Evolutionary conservation across 192 early-diverging fungal genomes (phyloP).

Genomic region (Coemansia sp.): DNA sequence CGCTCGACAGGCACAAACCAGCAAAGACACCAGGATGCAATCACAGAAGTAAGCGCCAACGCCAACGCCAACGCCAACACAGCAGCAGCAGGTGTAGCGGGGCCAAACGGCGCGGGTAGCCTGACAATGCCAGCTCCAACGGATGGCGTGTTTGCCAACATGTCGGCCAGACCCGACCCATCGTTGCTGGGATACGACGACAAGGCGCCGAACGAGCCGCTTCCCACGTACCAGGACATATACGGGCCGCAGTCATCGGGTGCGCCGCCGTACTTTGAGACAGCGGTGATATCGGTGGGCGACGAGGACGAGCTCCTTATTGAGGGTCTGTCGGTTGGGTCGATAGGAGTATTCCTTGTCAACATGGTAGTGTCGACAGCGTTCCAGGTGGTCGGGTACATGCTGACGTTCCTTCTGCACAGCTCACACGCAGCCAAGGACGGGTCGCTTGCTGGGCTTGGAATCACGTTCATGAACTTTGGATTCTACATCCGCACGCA

Average conservation of each 20-base stretch:
- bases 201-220: slow-evolving; percentile 42
- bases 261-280: slow-evolving; percentile 76
- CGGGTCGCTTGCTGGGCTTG: slow-evolving; percentile 76
- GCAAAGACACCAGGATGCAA: not conserved
- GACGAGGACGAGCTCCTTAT: slow-evolving; percentile 85
- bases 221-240: slow-evolving; percentile 73
- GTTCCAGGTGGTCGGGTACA: slow-evolving; percentile 84
- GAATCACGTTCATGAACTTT: slow-evolving; percentile 77
- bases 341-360: slow-evolving; percentile 70
- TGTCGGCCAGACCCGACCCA: slow-evolving; percentile 55
- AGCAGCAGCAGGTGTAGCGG: slow-evolving; percentile 1
- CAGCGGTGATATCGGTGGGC: slow-evolving; percentile 70
- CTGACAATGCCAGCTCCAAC: slow-evolving; percentile 31
- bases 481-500: slow-evolving; percentile 70
- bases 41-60: not conserved
- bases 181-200: slow-evolving; percentile 48
- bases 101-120: not conserved
- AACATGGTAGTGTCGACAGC: slow-evolving; percentile 79
- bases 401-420: slow-evolving; percentile 87
- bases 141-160: slow-evolving; percentile 58
- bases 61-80: slow-evolving; percentile 1
- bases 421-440: slow-evolving; percentile 87
- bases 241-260: slow-evolving; percentile 61
- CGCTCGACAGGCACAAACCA: not conserved
- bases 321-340: slow-evolving; percentile 90